Conservation (phyloP, 2,329 filamentous ascomycete species). For the Periconia macrospinosa region DNA sequence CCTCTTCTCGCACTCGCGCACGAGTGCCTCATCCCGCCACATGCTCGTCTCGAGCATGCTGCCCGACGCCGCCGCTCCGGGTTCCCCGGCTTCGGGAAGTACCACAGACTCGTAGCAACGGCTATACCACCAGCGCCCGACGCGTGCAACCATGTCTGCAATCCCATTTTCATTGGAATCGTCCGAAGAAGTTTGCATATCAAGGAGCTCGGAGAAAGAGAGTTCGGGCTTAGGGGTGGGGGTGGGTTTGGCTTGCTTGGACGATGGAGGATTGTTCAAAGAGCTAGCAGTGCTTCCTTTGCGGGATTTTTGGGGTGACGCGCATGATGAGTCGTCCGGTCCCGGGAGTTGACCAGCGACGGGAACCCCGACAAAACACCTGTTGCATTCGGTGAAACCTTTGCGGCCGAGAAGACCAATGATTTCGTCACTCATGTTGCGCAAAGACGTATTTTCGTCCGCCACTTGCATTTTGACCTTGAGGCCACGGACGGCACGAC, state of each 20-base stretch:
- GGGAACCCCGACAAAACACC: slow-evolving; percentile 76
- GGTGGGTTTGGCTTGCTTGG: slow-evolving; percentile 8
- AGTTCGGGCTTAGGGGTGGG: slow-evolving; percentile 28
- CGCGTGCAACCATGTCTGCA: slow-evolving; percentile 86
- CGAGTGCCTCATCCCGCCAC: slow-evolving; percentile 74
- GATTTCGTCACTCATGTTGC: slow-evolving; percentile 57
- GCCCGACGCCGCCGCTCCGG: slow-evolving; percentile 35
- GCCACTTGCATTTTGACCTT: slow-evolving; percentile 70
- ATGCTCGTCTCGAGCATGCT: slow-evolving; percentile 62
- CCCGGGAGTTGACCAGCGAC: slow-evolving; percentile 57
- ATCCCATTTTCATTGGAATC: slow-evolving; percentile 75
- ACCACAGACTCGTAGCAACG: slow-evolving; percentile 81
- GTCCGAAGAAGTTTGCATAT: slow-evolving; percentile 26
- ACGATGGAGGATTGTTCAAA: slow-evolving; percentile 12
- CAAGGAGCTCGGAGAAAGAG: slow-evolving; percentile 42
- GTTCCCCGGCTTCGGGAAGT: slow-evolving; percentile 38
- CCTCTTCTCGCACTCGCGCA: slow-evolving; percentile 83
- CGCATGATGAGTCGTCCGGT: slow-evolving; percentile 22
- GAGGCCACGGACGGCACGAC: slow-evolving; percentile 68
- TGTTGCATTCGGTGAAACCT: slow-evolving; percentile 73
- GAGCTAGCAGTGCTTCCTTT: slow-evolving; percentile 35
- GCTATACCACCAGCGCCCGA: slow-evolving; percentile 96
- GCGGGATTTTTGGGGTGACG: slow-evolving; percentile 20
- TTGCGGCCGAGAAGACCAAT: slow-evolving; percentile 68
- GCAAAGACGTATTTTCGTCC: slow-evolving; percentile 63